Percentiles rank a stretch among this genome's conserved stretches.
These are phyloP conservation scores for Phytophthora tubulina DNA, from an alignment of 352 stramenopile genomes.

Conservation along the genomic window DNA sequence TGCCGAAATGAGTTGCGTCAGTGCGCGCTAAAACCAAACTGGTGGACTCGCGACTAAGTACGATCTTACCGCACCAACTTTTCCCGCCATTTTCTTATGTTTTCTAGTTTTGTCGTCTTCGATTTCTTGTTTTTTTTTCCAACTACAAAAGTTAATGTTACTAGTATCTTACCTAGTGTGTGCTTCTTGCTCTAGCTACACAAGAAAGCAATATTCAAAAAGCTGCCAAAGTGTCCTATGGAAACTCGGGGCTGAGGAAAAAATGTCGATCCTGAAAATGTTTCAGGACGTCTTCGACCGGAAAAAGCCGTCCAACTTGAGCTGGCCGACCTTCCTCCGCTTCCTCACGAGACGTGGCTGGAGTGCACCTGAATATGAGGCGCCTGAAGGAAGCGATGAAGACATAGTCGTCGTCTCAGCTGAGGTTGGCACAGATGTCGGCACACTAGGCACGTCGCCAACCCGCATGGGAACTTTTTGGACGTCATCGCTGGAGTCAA, in stretches of 20 bases:
- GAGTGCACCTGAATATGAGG: slow-evolving; percentile 25
- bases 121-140: neutral
- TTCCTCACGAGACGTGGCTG: slow-evolving; percentile 55
- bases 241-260: neutral
- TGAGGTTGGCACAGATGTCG: slow-evolving; percentile 9
- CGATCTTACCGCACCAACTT: slow-evolving; percentile 25
- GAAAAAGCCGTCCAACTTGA: slow-evolving; percentile 64
- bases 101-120: neutral
- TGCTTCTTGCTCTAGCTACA: slow-evolving; percentile 24
- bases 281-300: slow-evolving; percentile 17
- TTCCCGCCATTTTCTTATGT: slow-evolving; percentile 33
- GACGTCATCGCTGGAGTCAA: slow-evolving; percentile 50
- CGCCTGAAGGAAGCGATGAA: slow-evolving; percentile 15
- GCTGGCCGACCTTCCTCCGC: slow-evolving; percentile 58
- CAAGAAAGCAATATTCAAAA: slow-evolving; percentile 35
- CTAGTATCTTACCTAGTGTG: slow-evolving; percentile 18
- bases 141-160: slow-evolving; percentile 17
- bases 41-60: slow-evolving; percentile 29
- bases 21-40: slow-evolving; percentile 33
- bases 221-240: slow-evolving; percentile 23
- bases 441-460: slow-evolving; percentile 14
- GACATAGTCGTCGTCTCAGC: slow-evolving; percentile 23
- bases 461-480: slow-evolving; percentile 29
- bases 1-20: slow-evolving; percentile 26
- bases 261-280: no score